Evolutionary conservation across 345 rosid genomes (phyloP), one percentile per base, ranked within the genome.

Genomic region (Sonneratia caseolaris): DNA sequence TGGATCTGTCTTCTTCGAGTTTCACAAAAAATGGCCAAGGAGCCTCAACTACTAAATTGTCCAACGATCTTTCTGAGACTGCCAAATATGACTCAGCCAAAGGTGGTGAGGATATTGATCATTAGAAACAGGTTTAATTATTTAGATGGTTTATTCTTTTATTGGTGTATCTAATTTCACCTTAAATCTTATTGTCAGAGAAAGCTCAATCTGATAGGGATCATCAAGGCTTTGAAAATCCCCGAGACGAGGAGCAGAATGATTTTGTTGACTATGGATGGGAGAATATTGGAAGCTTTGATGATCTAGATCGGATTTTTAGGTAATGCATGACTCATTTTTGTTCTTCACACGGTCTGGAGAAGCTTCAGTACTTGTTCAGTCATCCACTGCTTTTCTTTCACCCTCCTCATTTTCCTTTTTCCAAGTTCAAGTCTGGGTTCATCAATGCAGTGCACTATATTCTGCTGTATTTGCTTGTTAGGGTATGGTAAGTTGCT

Each of bases 271-370:
- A 92, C 79, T 90, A 86, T 64, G 82, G 88, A 73, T 95, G 99
- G 99, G 98, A 80, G 73, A 87, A 82, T 82, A 88, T 95, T 72
- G 91, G 98, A 84, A 90, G 98, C 80, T 95, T 95, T 81, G 99
- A 90, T 80, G 99, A 92, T 81, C 92, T 92, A 74, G 92, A 92
- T 79, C 90, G 75, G 75, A 89, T 95, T 71, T 89, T 95, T 80
- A 92, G 99, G 99, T 95, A 86, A 90, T 75, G 70, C 77, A 76
- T 71, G 36, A 53, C 74, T 70, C 56, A 37, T 68, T 16, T 24
- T 6, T 55, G 42, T 66, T 49, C 16, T 69, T 35, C n/a, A 48
- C 51, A 35, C 27, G 37, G 19, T 49, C 18, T 11, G 5, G 37
- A 47, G 62, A 51, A 74, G 71, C 68, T 64, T 57, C 51, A 47